A percentile compares a stretch with the other conserved stretches of the same genome.
phyloP scores from a whole-genome alignment of 2,329 filamentous ascomycete species.

The Hypoxylon sp. region DNA sequence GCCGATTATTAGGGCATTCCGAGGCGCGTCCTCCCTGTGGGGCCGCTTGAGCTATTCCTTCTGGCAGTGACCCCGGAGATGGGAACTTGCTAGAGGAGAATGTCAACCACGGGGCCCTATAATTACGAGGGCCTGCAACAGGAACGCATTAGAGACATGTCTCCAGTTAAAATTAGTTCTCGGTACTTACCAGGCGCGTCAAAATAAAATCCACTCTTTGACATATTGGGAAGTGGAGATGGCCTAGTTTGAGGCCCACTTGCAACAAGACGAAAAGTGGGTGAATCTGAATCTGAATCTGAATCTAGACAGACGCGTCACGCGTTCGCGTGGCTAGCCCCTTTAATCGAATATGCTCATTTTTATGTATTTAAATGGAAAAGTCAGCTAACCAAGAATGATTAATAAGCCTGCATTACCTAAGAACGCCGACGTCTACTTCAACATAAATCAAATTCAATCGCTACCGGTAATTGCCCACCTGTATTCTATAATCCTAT shows the following conservation, averaged over 20 bases:
- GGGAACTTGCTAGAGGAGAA: not conserved
- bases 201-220: constrained; percentile 6
- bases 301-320: not conserved
- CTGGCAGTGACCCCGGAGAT: not conserved
- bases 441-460: not conserved
- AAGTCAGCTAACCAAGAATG: too few species aligned
- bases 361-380: not conserved
- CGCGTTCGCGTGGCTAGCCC: not conserved
- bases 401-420: not conserved
- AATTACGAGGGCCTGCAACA: not conserved
- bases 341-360: not conserved
- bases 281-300: too few species aligned
- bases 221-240: not conserved
- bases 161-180: not conserved
- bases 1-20: not conserved
- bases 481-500: not conserved
- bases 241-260: too few species aligned
- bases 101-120: constrained; percentile 1
- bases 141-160: not conserved
- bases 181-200: not conserved
- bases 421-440: not conserved
- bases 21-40: not conserved
- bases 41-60: not conserved
- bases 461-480: not conserved
- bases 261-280: too few species aligned